phyloP scores from a whole-genome alignment of 2,329 filamentous ascomycete genomes.

The Fusarium vanettenii region DNA sequence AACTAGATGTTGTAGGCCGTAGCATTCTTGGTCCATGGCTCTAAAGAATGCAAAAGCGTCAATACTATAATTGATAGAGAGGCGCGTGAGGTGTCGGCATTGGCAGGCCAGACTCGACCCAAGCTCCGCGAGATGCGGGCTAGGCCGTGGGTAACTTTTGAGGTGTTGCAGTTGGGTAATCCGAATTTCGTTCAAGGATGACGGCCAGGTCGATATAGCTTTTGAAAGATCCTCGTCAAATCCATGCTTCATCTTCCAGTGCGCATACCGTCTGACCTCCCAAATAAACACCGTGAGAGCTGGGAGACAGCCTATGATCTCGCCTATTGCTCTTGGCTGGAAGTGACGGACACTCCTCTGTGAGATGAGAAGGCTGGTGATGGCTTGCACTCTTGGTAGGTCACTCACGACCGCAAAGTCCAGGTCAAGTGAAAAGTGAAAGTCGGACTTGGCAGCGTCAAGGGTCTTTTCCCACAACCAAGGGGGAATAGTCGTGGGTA shows the following conservation, averaged over 20 bases:
- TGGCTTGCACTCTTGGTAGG: background rate
- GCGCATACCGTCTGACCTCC: background rate
- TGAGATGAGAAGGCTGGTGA: background rate
- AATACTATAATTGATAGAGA: background rate
- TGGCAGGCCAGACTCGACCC: background rate
- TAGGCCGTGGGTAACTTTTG: background rate
- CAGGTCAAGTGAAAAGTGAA: constrained; percentile 3
- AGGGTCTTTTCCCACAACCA: background rate
- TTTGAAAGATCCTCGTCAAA: background rate
- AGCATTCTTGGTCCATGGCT: background rate
- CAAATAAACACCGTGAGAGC: background rate
- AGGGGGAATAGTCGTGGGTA: background rate
- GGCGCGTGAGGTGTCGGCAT: background rate
- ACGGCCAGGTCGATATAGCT: background rate
- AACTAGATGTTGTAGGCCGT: background rate
- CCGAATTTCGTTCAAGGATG: background rate
- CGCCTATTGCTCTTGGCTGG: background rate
- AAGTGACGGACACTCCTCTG: background rate
- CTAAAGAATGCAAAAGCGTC: constrained; percentile 5
- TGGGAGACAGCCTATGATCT: background rate
- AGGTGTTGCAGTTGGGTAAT: background rate
- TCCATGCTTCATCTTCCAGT: background rate
- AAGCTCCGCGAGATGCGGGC: background rate
- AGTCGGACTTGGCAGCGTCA: constrained; percentile 1
- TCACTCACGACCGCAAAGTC: background rate